Percentiles rank a stretch among this genome's conserved stretches.
These are phyloP conservation scores for Rasamsonia emersonii DNA, from an alignment of 2,329 filamentous ascomycete genomes.

Conservation along the genomic window DNA sequence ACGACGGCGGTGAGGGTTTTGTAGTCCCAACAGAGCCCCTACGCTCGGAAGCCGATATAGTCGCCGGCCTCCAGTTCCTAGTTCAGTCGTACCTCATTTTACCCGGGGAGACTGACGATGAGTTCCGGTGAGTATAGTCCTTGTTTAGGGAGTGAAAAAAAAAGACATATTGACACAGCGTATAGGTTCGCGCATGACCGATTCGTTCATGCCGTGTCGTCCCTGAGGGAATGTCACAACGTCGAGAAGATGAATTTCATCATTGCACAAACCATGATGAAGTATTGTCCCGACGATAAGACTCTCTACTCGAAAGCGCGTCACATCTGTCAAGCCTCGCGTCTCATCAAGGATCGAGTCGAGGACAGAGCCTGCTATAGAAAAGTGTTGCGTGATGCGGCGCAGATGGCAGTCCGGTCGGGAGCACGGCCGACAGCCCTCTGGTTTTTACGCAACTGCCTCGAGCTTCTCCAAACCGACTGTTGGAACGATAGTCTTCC, in stretches of 20 bases:
- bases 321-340: conserved; percentile 70
- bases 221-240: conserved; percentile 59
- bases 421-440: conserved; percentile 74
- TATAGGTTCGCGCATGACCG: conserved; percentile 74
- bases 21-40: conserved; percentile 36
- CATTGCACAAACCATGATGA: conserved; percentile 72
- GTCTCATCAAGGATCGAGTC: conserved; percentile 63
- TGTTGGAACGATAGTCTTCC: conserved; percentile 63
- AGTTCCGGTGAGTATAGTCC: conserved; percentile 48
- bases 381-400: conserved; percentile 69
- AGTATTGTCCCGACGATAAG: conserved; percentile 56
- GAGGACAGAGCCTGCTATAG: conserved; percentile 57
- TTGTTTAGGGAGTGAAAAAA: not conserved
- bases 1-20: conserved; percentile 41
- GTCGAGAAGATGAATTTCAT: conserved; percentile 80
- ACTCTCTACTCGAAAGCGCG: conserved; percentile 65
- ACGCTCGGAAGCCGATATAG: conserved; percentile 55
- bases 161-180: conserved; percentile 6
- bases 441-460: conserved; percentile 69
- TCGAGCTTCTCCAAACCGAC: conserved; percentile 68
- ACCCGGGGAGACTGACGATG: conserved; percentile 73
- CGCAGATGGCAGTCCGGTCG: conserved; percentile 67
- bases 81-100: conserved; percentile 74
- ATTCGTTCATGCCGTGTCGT: conserved; percentile 66
- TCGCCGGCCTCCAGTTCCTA: conserved; percentile 70